phyloP scores from a whole-genome alignment of 441 rosid species.

The Aleurites moluccanus region DNA sequence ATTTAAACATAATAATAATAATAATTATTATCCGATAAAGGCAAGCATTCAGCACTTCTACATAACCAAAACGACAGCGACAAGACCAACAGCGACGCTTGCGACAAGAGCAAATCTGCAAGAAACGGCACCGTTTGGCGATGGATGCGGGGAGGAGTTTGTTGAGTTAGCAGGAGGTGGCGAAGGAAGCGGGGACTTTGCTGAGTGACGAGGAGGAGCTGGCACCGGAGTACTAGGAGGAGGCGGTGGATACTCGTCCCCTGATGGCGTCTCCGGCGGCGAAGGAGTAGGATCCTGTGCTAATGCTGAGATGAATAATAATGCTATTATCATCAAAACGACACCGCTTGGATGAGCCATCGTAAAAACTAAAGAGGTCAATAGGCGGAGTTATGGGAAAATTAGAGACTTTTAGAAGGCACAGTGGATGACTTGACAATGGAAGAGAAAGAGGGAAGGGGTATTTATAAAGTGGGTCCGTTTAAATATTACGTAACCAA shows the following conservation, averaged over 20 bases:
- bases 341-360: constrained; percentile 28
- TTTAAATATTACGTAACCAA: neutral
- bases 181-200: too few species aligned
- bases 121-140: constrained; percentile 25
- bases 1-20: neutral
- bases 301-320: constrained; percentile 31
- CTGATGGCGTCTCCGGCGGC: constrained; percentile 22
- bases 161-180: constrained; percentile 2
- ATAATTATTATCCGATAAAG: neutral
- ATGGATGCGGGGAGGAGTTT: constrained; percentile 21
- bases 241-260: neutral
- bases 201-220: neutral
- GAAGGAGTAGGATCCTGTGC: constrained; percentile 50
- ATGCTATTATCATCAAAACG: constrained; percentile 22
- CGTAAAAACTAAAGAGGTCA: neutral
- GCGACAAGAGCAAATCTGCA: constrained; percentile 20
- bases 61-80: constrained; percentile 25
- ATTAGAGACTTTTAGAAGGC: too few species aligned
- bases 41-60: neutral
- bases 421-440: neutral
- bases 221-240: neutral
- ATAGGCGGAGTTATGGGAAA: neutral
- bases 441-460: neutral
- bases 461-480: neutral
- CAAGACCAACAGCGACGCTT: constrained; percentile 19